These are phyloP conservation scores for Yueomyces sp. DNA, from an alignment of 1,139 yeast genomes.

Conservation along the genomic window DNA sequence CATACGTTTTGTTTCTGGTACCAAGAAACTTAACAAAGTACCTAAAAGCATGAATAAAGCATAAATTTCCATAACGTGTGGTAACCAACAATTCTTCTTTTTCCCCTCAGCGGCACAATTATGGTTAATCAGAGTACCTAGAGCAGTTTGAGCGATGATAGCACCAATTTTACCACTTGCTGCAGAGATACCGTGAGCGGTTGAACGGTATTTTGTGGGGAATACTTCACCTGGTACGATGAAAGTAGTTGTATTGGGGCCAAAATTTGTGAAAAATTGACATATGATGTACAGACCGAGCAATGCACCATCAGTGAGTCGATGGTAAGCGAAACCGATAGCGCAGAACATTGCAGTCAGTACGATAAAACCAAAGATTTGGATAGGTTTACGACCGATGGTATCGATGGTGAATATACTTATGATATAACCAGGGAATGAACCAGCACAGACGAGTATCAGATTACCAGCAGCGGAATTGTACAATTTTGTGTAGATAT, in stretches of 20 bases:
- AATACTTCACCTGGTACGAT: constrained; percentile 91
- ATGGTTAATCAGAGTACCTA: constrained; percentile 75
- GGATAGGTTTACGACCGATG: constrained; percentile 74
- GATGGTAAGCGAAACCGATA: constrained; percentile 72
- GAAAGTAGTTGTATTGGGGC: constrained; percentile 94
- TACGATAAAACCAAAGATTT: constrained; percentile 57
- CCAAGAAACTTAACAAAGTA: constrained; percentile 44
- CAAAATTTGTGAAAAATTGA: constrained; percentile 81
- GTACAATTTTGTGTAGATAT: constrained; percentile 53
- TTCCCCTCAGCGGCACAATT: constrained; percentile 46
- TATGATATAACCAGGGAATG: constrained; percentile 85
- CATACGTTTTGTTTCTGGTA: constrained; percentile 86
- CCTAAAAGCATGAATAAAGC: constrained; percentile 85
- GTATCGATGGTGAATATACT: constrained; percentile 65
- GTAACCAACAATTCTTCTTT: constrained; percentile 57
- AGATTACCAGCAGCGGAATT: constrained; percentile 80
- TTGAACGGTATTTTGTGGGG: constrained; percentile 96
- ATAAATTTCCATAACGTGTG: constrained; percentile 86
- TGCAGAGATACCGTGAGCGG: constrained; percentile 97
- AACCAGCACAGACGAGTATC: constrained; percentile 82
- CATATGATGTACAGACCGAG: constrained; percentile 64
- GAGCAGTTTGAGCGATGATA: constrained; percentile 81
- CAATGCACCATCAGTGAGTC: constrained; percentile 48
- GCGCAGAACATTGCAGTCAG: constrained; percentile 48
- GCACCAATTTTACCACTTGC: constrained; percentile 96